Evolutionary conservation across 108 stramenopile genomes (phyloP), one percentile per base, ranked within the genome.

Genomic region (Licmophora abbreviata): DNA sequence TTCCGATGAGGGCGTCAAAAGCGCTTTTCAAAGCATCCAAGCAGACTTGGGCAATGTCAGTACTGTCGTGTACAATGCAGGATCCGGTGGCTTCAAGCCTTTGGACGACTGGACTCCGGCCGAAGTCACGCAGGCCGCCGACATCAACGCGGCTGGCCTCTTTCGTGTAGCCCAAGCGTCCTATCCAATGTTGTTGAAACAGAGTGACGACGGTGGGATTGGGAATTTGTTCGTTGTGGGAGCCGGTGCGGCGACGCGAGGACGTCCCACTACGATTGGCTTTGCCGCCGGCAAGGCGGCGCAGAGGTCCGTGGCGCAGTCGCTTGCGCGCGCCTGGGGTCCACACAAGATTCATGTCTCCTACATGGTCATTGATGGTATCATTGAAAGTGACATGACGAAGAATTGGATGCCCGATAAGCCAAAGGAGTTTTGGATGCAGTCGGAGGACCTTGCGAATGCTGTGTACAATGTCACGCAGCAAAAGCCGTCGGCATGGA

Each of bases 291-390:
- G 21, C 12, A 68, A 68, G 33, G 54, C 38, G 3, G 66, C 55
- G 10, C 54, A 56, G 25, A 31, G 60, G 8, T 9, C 45, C 0
- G 18, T 68, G 44, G 54, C 48, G 5, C 60, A 68, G 47, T 31
- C 60, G 3, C 46, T 68, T 48, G 61, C 61, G 17, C 45, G 66
- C 12, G 66, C 54, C 30, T 23, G 54, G 33, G 51, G 52, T 14
- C 66, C 66, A 48, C 61, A 68, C 31, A 51, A 51, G 11, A 33
- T 68, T 29, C 66, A 68, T 48, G 66, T 68, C 2, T 37, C 38
- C n/a, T 29, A 28, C 27, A 49, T 68, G 23, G 49, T 68, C 20
- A 68, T 68, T 42, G 66, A 68, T 34, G 65, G 65, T n/a, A n/a
- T 0, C 12, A 32, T 66, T 14, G 66, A 53, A 21, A 23, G n/a